A percentile compares a stretch with the other conserved stretches of the same genome.
These are phyloP conservation scores for Protea cynaroides DNA, from an alignment of 164 flowering plant genomes.

Conservation along the genomic window DNA sequence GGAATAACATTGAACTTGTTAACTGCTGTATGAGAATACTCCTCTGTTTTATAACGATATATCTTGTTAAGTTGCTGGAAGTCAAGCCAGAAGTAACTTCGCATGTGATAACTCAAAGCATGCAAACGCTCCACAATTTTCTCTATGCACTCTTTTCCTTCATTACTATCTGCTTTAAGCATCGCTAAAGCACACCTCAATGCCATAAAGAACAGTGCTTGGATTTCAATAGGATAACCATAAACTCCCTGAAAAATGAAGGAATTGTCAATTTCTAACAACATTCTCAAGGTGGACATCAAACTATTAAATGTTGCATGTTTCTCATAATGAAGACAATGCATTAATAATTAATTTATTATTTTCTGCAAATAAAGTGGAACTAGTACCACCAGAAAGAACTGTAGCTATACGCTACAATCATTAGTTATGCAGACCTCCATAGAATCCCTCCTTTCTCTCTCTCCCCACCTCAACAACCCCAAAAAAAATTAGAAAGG, in stretches of 20 bases:
- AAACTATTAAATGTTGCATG: neutral
- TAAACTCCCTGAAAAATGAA: slow-evolving; percentile 27
- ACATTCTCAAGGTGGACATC: neutral
- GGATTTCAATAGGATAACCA: slow-evolving; percentile 38
- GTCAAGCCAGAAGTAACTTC: slow-evolving; percentile 35
- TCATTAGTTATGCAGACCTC: too few species aligned
- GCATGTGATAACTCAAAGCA: slow-evolving; percentile 29
- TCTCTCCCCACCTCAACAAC: too few species aligned
- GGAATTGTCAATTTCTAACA: neutral
- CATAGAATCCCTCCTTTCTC: too few species aligned
- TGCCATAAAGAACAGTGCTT: slow-evolving; percentile 37
- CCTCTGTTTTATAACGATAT: slow-evolving; percentile 37
- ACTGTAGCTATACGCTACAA: too few species aligned
- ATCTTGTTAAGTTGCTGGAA: slow-evolving; percentile 33
- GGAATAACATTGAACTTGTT: slow-evolving; percentile 37
- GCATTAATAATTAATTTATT: neutral
- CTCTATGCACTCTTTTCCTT: slow-evolving; percentile 31
- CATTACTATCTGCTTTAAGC: slow-evolving; percentile 31
- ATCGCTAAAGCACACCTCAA: slow-evolving; percentile 25
- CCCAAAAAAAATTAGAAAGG: too few species aligned
- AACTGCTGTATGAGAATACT: slow-evolving; percentile 35
- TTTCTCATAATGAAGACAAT: neutral
- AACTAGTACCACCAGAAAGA: neutral
- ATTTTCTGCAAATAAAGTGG: neutral
- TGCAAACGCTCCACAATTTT: slow-evolving; percentile 27